Evolutionary conservation across 768 basidiomycete species (phyloP).

Genomic region (Porphyrellus cyaneotinctus): DNA sequence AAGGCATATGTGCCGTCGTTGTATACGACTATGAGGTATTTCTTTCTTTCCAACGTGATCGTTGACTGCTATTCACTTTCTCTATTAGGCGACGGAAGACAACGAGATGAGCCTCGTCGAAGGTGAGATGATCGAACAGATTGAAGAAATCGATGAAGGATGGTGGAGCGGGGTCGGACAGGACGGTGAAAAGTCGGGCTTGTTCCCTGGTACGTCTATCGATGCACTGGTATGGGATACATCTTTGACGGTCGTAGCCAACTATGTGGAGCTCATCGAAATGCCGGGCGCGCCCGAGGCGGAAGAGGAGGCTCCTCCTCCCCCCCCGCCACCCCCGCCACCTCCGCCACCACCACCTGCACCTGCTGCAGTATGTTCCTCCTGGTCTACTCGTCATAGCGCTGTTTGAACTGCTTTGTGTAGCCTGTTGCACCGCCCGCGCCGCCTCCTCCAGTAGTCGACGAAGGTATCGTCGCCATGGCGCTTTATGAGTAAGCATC

Average conservation of each 20-base stretch:
- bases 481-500: slow-evolving; percentile 66
- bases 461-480: slow-evolving; percentile 59
- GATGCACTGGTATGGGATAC: background rate
- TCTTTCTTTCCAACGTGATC: background rate
- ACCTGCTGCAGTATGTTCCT: slow-evolving; percentile 36
- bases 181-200: slow-evolving; percentile 61
- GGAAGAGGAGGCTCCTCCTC: slow-evolving; percentile 44
- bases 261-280: slow-evolving; percentile 81
- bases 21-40: slow-evolving; percentile 74
- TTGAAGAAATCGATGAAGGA: slow-evolving; percentile 82
- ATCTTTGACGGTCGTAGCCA: slow-evolving; percentile 44
- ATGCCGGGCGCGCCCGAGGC: slow-evolving; percentile 35
- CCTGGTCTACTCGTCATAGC: too few relatives aligned
- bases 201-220: slow-evolving; percentile 73
- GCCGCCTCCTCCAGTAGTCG: slow-evolving; percentile 48
- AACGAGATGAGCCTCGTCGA: slow-evolving; percentile 81
- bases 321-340: slow-evolving; percentile 57
- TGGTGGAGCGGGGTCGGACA: slow-evolving; percentile 87
- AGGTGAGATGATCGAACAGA: slow-evolving; percentile 76
- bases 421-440: slow-evolving; percentile 33
- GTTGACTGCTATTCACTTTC: background rate
- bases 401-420: background rate
- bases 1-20: slow-evolving; percentile 69
- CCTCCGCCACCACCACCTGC: slow-evolving; percentile 41
- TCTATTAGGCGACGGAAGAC: slow-evolving; percentile 65